Base-by-base conservation (phyloP, 2,329 filamentous ascomycete genomes). In the Gnomoniopsis smithogilvyi region DNA sequence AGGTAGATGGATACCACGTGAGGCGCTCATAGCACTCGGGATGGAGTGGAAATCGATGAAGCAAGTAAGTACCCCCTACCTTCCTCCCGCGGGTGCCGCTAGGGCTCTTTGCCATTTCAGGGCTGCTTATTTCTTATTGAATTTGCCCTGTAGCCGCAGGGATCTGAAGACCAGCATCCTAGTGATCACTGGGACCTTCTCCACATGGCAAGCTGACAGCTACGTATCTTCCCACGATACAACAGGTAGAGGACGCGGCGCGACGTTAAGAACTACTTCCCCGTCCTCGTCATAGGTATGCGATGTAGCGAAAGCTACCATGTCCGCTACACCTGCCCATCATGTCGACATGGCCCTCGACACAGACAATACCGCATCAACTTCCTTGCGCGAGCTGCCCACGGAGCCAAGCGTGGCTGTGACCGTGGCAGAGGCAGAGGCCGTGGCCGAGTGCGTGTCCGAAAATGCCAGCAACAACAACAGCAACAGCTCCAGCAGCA, bases 261-360 rank as follows among this genome's bases (percentile, higher is more conserved):
- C n/a, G n/a, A n/a, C n/a, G n/a, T n/a, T n/a, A n/a, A n/a, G 4
- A 48, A 30, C 46, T 11, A 48, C 24, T 3, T 8, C 15, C 30
- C 49, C 33, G n/a, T 7, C 54, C 15, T 51, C 46, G 36, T 46
- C 47, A n/a, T 34, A 33, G 14, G 33, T 41, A 46, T 50, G 53
- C 43, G 15, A 61, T 61, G 59, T 53, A 53, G 59, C 41, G n/a
- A 53, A 52, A 43, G 41, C 38, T 45, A 48, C 52, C 52, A 62
- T 62, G 60, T 53, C 56, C 55, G 56, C 51, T 33, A 48, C 58
- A 55, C 51, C 53, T 51, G 47, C 61, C 48, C 47, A 50, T 30
- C 43, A 57, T 56, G 54, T 30, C 34, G 58, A 50, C 45, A 49
- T 54, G 60, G 54, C 56, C 38, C 43, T 36, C 21, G 43, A 48